Percentiles rank a stretch among this genome's conserved stretches.
Conservation (phyloP, 352 stramenopile genomes). For the Globisporangium lucens region DNA sequence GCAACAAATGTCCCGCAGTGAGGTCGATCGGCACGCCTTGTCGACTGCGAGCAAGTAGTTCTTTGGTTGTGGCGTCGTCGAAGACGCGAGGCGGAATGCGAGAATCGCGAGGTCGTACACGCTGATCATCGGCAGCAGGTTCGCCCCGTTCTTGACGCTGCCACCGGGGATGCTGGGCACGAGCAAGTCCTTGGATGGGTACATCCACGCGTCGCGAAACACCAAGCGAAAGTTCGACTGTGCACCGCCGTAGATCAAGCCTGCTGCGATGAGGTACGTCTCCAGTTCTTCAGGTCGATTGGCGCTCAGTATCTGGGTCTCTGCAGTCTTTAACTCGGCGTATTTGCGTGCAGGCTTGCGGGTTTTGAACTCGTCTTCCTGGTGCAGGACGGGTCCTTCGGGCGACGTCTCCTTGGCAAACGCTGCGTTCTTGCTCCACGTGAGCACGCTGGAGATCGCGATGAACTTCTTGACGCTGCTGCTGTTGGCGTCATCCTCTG, state of each 20-base stretch:
- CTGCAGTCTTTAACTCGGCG: conserved; percentile 71
- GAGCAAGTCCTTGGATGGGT: conserved; percentile 46
- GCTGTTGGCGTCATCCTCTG: conserved; percentile 15
- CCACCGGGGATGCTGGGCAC: conserved; percentile 54
- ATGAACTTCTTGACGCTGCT: conserved; percentile 62
- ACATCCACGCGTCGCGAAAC: conserved; percentile 75
- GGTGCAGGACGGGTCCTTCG: conserved; percentile 36
- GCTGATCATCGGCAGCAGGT: conserved; percentile 82
- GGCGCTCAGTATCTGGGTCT: conserved; percentile 82
- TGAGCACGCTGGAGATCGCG: conserved; percentile 69
- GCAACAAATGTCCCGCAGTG: conserved; percentile 58
- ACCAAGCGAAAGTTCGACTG: conserved; percentile 62
- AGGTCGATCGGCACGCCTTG: conserved; percentile 43
- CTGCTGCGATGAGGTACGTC: conserved; percentile 69
- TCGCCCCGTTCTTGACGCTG: conserved; percentile 33
- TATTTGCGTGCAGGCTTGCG: conserved; percentile 69
- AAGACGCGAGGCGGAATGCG: conserved; percentile 39
- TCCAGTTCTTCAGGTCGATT: conserved; percentile 57
- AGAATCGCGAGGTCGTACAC: conserved; percentile 76
- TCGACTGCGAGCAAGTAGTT: conserved; percentile 72
- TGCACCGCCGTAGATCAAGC: conserved; percentile 75
- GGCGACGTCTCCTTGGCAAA: conserved; percentile 40
- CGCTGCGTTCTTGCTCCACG: conserved; percentile 70
- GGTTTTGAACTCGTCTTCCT: conserved; percentile 77
- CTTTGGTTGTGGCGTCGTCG: conserved; percentile 31